Conservation (phyloP, 768 basidiomycete species). For the Lactifluus pinguis region DNA sequence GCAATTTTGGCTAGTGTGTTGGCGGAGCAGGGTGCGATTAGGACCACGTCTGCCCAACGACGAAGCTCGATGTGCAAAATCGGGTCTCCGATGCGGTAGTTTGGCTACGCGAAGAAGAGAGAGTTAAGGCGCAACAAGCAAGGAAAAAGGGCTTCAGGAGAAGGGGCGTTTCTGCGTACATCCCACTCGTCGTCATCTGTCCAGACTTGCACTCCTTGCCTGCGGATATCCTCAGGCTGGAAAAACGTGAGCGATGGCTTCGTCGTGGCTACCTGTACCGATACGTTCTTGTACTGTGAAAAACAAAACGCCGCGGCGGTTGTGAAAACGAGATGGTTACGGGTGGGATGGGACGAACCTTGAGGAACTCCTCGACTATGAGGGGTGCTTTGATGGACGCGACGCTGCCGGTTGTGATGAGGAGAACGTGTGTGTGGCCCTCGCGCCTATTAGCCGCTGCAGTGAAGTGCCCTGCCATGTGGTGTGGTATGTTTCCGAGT, state of each 20-base stretch:
- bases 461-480: not conserved
- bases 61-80: slow-evolving; percentile 94
- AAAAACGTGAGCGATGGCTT: slow-evolving; percentile 74
- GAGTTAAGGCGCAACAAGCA: not conserved
- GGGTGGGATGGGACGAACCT: slow-evolving; percentile 34
- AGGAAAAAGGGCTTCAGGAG: not conserved
- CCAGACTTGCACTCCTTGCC: slow-evolving; percentile 63
- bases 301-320: no score
- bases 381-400: slow-evolving; percentile 90
- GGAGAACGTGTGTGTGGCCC: slow-evolving; percentile 55
- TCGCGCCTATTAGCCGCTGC: slow-evolving; percentile 25
- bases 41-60: slow-evolving; percentile 91
- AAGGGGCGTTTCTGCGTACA: slow-evolving; percentile 35
- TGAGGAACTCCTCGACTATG: slow-evolving; percentile 69
- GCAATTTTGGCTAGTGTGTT: slow-evolving; percentile 94
- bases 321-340: not conserved
- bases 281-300: slow-evolving; percentile 59
- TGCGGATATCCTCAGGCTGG: slow-evolving; percentile 40
- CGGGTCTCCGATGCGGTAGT: slow-evolving; percentile 75
- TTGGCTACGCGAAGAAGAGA: slow-evolving; percentile 36
- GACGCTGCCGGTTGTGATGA: slow-evolving; percentile 91
- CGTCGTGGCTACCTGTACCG: slow-evolving; percentile 78
- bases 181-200: slow-evolving; percentile 89
- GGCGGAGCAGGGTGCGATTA: slow-evolving; percentile 94
- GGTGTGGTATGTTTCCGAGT: no score